These are phyloP conservation scores for Coniosporium apollinis DNA, from an alignment of 495 filamentous ascomycete genomes.

Conservation along the genomic window DNA sequence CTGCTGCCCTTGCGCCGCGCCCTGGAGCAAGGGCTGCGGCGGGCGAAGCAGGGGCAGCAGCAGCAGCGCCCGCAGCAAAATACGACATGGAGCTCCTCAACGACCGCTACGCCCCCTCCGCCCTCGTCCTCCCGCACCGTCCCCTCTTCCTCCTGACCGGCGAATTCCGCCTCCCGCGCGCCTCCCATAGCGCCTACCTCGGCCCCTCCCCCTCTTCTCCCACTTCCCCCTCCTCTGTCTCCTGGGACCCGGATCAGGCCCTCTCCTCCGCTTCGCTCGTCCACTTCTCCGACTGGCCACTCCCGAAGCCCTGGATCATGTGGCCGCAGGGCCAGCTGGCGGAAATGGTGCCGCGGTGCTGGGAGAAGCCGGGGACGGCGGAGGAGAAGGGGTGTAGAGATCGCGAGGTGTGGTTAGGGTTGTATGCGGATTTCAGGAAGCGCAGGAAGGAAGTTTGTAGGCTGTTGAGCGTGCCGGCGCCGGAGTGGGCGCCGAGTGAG, in stretches of 20 bases:
- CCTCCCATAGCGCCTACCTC: slow-evolving; percentile 42
- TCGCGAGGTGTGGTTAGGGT: slow-evolving; percentile 49
- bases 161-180: slow-evolving; percentile 51
- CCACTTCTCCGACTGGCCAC: slow-evolving; percentile 68
- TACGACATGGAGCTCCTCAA: slow-evolving; percentile 49
- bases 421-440: slow-evolving; percentile 51
- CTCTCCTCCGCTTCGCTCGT: slow-evolving; percentile 55
- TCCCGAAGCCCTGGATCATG: slow-evolving; percentile 65
- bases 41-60: too few species aligned
- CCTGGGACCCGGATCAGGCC: slow-evolving; percentile 51
- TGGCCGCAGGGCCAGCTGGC: slow-evolving; percentile 37
- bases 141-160: slow-evolving; percentile 52
- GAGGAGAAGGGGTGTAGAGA: slow-evolving; percentile 37
- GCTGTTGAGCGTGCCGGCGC: slow-evolving; percentile 21
- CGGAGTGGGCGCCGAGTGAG: slow-evolving; percentile 13
- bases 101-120: slow-evolving; percentile 44
- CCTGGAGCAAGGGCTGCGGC: slow-evolving; percentile 5
- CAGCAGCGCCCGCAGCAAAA: slow-evolving; percentile 1
- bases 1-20: slow-evolving; percentile 8
- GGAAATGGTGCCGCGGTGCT: slow-evolving; percentile 43
- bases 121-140: slow-evolving; percentile 59
- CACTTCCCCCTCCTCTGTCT: too few species aligned
- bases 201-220: too few species aligned
- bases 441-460: slow-evolving; percentile 35
- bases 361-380: slow-evolving; percentile 26